A percentile compares a stretch with the other conserved stretches of the same genome.
phyloP scores from a whole-genome alignment of 1,284 basidiomycete species.

The Blastosporella zonata region DNA sequence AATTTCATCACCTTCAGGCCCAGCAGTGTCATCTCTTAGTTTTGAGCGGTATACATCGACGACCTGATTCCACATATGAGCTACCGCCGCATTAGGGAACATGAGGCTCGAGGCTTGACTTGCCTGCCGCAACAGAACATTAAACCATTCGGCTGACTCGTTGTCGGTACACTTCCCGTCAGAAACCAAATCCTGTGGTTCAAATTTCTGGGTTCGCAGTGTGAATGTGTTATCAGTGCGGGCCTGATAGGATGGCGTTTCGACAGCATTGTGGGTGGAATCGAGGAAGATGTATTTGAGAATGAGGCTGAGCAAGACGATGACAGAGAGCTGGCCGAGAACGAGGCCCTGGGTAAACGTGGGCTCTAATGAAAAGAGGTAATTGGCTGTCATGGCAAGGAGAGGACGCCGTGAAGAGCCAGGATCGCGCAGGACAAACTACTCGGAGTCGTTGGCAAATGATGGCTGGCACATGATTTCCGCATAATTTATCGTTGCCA shows the following conservation, averaged over 20 bases:
- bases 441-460: slow-evolving; percentile 2
- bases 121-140: slow-evolving; percentile 65
- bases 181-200: slow-evolving; percentile 26
- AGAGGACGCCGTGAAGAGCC: slow-evolving; percentile 5
- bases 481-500: not conserved
- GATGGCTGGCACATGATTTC: slow-evolving; percentile 11
- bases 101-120: slow-evolving; percentile 15
- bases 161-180: slow-evolving; percentile 23
- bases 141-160: slow-evolving; percentile 78
- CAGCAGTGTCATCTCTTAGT: slow-evolving; percentile 56
- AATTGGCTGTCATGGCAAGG: slow-evolving; percentile 51
- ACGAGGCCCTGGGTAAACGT: slow-evolving; percentile 84
- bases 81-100: not conserved
- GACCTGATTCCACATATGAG: slow-evolving; percentile 40
- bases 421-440: not conserved
- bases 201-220: slow-evolving; percentile 31
- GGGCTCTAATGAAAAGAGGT: slow-evolving; percentile 70
- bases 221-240: slow-evolving; percentile 44
- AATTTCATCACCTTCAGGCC: slow-evolving; percentile 67
- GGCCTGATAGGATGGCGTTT: slow-evolving; percentile 56
- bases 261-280: slow-evolving; percentile 52
- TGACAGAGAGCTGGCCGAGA: slow-evolving; percentile 75
- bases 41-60: slow-evolving; percentile 71
- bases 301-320: slow-evolving; percentile 64
- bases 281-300: slow-evolving; percentile 83